Evolutionary conservation across 1,284 basidiomycete genomes (phyloP).

Genomic region (Moniliophthora roreri): DNA sequence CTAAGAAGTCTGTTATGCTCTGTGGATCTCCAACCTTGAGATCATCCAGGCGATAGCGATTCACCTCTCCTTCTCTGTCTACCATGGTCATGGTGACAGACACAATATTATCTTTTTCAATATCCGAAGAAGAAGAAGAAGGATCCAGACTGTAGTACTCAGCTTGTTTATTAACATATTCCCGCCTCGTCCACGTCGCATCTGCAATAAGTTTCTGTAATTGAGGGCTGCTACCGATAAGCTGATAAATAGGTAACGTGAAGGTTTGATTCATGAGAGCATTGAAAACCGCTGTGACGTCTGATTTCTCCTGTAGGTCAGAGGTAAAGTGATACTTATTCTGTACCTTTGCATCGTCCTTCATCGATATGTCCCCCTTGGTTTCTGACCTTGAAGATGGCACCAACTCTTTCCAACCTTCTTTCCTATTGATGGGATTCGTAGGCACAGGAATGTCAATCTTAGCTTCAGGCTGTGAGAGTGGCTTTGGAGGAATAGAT

Average conservation of each 20-base stretch:
- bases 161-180: neutral
- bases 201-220: constrained; percentile 2
- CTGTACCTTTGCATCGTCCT: neutral
- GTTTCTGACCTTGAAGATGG: neutral
- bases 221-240: neutral
- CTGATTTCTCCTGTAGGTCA: constrained; percentile 2
- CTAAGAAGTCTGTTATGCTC: neutral
- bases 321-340: constrained; percentile 5
- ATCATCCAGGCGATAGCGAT: neutral
- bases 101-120: neutral
- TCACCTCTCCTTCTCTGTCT: neutral
- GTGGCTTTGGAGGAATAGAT: neutral
- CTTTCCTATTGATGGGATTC: constrained; percentile 15
- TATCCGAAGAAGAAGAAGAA: neutral
- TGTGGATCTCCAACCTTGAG: neutral
- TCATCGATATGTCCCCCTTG: constrained; percentile 3
- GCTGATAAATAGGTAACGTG: neutral
- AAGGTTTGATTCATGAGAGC: neutral
- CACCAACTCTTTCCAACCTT: constrained; percentile 15
- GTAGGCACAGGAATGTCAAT: constrained; percentile 8
- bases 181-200: neutral
- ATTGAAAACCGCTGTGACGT: neutral
- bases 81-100: neutral
- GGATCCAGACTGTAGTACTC: neutral
- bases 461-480: neutral